Conservation (phyloP, 2,329 filamentous ascomycete species). For the Scedosporium minutisporum region DNA sequence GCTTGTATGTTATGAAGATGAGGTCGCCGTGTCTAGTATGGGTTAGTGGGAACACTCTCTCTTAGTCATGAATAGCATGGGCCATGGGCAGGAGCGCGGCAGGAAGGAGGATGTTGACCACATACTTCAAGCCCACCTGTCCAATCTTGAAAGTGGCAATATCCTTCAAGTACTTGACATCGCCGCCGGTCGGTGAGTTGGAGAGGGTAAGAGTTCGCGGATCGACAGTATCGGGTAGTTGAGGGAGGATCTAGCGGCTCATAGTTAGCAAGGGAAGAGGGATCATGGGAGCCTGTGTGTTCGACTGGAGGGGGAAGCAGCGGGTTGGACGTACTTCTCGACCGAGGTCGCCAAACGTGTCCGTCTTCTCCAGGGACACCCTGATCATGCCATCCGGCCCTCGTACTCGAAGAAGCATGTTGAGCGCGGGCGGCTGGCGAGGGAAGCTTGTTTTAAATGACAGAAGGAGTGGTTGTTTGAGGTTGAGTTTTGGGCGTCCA, state of each 20-base stretch:
- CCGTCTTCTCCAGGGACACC: conserved; percentile 63
- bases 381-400: conserved; percentile 91
- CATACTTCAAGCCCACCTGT: conserved; percentile 51
- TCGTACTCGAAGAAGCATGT: conserved; percentile 77
- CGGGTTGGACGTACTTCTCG: conserved; percentile 30
- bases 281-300: background rate
- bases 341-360: conserved; percentile 59
- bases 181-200: conserved; percentile 48
- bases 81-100: background rate
- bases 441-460: background rate
- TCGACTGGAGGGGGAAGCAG: background rate
- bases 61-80: background rate
- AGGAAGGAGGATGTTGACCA: background rate
- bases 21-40: conserved; percentile 71
- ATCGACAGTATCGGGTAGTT: conserved; percentile 54
- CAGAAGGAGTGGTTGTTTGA: background rate
- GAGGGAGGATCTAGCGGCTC: conserved; percentile 39
- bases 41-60: conserved; percentile 3
- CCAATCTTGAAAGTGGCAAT: conserved; percentile 46
- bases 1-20: conserved; percentile 74
- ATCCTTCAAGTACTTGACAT: conserved; percentile 49
- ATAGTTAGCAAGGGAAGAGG: background rate
- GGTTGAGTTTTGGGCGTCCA: background rate
- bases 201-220: conserved; percentile 50
- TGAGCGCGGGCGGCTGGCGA: conserved; percentile 13